Evolutionary conservation across 2,329 filamentous ascomycete genomes (phyloP).

Genomic region (Beauveria rudraprayagi): DNA sequence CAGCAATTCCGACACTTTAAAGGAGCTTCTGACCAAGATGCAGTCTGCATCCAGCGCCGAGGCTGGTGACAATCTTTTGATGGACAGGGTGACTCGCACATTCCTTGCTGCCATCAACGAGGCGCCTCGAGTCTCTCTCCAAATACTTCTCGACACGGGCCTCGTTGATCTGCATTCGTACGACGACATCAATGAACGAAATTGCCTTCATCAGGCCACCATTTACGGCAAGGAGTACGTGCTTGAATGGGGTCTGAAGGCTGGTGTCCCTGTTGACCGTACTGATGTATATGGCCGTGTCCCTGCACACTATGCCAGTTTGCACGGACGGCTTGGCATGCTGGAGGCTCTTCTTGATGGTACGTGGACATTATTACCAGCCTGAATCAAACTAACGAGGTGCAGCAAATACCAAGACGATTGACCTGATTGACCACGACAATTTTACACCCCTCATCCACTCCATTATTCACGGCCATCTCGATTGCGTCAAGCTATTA

Average conservation of each 20-base stretch:
- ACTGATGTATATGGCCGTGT: conserved; percentile 92
- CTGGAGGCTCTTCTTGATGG: conserved; percentile 63
- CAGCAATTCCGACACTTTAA: conserved; percentile 68
- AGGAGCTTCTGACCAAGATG: conserved; percentile 75
- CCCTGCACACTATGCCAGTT: conserved; percentile 90
- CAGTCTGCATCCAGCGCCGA: conserved; percentile 39
- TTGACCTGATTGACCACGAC: conserved; percentile 87
- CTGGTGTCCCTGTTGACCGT: conserved; percentile 66
- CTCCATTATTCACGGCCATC: conserved; percentile 80
- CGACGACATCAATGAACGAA: conserved; percentile 96
- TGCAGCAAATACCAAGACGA: conserved; percentile 59
- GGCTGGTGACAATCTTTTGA: conserved; percentile 47
- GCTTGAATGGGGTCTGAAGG: conserved; percentile 64
- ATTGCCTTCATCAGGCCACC: conserved; percentile 91
- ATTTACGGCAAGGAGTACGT: conserved; percentile 84
- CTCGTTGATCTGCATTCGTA: conserved; percentile 87
- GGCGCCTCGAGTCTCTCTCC: conserved; percentile 67
- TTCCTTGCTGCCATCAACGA: conserved; percentile 88
- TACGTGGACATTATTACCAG: conserved; percentile 23
- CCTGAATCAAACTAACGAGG: conserved; percentile 10
- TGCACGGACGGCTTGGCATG: conserved; percentile 85
- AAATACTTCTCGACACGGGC: conserved; percentile 68
- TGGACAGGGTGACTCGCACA: conserved; percentile 76
- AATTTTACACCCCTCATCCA: conserved; percentile 96
- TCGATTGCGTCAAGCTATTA: conserved; percentile 71